Conservation (phyloP, 768 basidiomycete species). For the Wakefieldia striispora region DNA sequence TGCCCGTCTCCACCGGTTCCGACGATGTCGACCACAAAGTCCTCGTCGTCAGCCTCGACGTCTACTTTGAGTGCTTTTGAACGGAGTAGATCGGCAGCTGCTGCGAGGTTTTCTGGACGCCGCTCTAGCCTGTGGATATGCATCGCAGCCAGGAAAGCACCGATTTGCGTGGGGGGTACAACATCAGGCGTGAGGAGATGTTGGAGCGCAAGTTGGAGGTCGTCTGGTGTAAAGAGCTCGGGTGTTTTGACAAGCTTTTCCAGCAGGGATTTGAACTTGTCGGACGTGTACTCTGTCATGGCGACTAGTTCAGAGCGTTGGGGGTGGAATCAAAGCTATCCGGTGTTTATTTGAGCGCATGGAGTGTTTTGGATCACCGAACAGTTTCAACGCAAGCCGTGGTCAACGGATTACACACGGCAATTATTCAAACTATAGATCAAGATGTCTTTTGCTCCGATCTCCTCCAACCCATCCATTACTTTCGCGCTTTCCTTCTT, state of each 20-base stretch:
- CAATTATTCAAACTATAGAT: slow-evolving; percentile 92
- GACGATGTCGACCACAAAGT: slow-evolving; percentile 61
- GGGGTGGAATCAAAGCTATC: no score
- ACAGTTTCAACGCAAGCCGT: neutral
- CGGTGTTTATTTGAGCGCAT: no score
- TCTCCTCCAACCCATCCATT: slow-evolving; percentile 83
- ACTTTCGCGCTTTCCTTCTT: slow-evolving; percentile 73
- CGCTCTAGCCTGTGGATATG: slow-evolving; percentile 78
- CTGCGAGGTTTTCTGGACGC: slow-evolving; percentile 72
- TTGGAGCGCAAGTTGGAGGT: slow-evolving; percentile 70
- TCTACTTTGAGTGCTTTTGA: slow-evolving; percentile 62
- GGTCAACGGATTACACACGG: slow-evolving; percentile 54
- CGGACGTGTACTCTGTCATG: slow-evolving; percentile 34
- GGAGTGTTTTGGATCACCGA: no score
- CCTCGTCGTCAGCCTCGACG: slow-evolving; percentile 55
- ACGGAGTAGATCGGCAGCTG: slow-evolving; percentile 73
- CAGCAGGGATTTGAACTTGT: slow-evolving; percentile 74
- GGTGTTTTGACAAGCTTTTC: slow-evolving; percentile 78
- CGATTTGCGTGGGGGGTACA: slow-evolving; percentile 72
- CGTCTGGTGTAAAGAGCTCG: slow-evolving; percentile 74
- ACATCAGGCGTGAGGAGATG: slow-evolving; percentile 68
- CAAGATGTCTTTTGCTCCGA: slow-evolving; percentile 89
- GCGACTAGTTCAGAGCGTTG: neutral
- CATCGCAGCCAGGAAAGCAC: slow-evolving; percentile 85
- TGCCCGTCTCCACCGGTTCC: slow-evolving; percentile 80